Conservation (phyloP, 306 rosid species). For the Dicorynia guianensis region DNA sequence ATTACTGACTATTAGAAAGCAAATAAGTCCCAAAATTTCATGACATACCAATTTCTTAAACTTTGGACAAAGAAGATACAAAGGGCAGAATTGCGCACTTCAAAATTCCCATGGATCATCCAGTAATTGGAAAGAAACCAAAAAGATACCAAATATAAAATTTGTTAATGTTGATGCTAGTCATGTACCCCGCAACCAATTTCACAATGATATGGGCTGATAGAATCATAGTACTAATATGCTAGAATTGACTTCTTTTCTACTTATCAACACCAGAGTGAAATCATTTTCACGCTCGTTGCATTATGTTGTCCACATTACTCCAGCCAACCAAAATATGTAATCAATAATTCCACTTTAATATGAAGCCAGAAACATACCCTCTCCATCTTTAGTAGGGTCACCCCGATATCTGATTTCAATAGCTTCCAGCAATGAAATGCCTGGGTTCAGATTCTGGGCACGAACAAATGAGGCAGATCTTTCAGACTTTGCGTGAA, state of each 20-base stretch:
- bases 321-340: conserved; percentile 13
- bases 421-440: conserved; percentile 77
- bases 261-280: background rate
- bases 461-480: conserved; percentile 82
- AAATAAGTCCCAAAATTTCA: conserved; percentile 14
- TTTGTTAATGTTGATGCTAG: background rate
- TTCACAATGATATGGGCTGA: background rate
- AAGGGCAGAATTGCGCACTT: conserved; percentile 9
- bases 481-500: conserved; percentile 64
- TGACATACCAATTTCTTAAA: conserved; percentile 14
- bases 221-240: background rate
- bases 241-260: conserved; percentile 2
- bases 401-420: conserved; percentile 69
- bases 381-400: conserved; percentile 88
- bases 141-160: background rate
- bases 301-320: background rate
- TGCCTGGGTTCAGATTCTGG: conserved; percentile 68
- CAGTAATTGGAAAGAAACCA: background rate
- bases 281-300: conserved; percentile 26
- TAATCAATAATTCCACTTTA: background rate
- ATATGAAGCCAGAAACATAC: conserved; percentile 47
- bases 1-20: background rate
- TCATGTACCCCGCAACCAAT: background rate
- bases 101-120: conserved; percentile 10
- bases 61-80: conserved; percentile 4